A percentile compares a stretch with the other conserved stretches of the same genome.
Evolutionary conservation across 1,284 basidiomycete species (phyloP).

Genomic region (Cutaneotrichosporon curvatum): DNA sequence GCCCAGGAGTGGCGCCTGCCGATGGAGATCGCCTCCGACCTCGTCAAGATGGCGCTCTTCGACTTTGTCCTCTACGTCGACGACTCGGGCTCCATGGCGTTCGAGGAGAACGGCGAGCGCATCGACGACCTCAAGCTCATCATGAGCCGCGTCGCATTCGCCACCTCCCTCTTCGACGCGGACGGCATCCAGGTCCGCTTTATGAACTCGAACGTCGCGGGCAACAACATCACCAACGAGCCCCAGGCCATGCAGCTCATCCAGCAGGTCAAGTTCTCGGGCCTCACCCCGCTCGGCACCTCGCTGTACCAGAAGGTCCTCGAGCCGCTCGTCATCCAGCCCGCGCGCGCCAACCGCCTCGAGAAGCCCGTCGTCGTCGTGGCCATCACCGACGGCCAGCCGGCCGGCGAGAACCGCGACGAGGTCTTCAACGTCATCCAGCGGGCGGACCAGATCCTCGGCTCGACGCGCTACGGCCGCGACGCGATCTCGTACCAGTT

Average conservation of each 20-base stretch:
- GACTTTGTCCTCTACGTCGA: slow-evolving; percentile 45
- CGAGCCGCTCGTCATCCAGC: slow-evolving; percentile 47
- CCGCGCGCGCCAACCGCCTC: slow-evolving; percentile 39
- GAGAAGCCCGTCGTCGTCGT: slow-evolving; percentile 49
- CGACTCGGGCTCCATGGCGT: slow-evolving; percentile 46
- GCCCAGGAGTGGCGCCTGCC: slow-evolving; percentile 47
- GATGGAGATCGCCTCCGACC: slow-evolving; percentile 46
- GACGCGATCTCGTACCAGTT: slow-evolving; percentile 49
- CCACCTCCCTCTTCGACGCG: slow-evolving; percentile 47
- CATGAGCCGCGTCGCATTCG: slow-evolving; percentile 44
- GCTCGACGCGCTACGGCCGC: slow-evolving; percentile 43
- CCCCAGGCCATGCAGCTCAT: slow-evolving; percentile 33
- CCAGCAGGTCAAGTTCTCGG: slow-evolving; percentile 42
- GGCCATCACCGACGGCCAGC: slow-evolving; percentile 45
- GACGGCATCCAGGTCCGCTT: slow-evolving; percentile 49
- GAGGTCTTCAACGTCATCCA: slow-evolving; percentile 45
- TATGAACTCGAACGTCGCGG: slow-evolving; percentile 47
- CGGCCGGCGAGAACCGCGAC: slow-evolving; percentile 45
- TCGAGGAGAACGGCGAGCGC: slow-evolving; percentile 45
- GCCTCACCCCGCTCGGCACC: slow-evolving; percentile 47
- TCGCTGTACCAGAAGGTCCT: slow-evolving; percentile 47
- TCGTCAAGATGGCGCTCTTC: slow-evolving; percentile 46
- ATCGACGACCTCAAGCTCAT: slow-evolving; percentile 48
- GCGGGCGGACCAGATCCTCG: slow-evolving; percentile 40
- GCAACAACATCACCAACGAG: slow-evolving; percentile 47